Base-by-base conservation (phyloP, 495 filamentous ascomycete genomes). In the Daldinia childiae region DNA sequence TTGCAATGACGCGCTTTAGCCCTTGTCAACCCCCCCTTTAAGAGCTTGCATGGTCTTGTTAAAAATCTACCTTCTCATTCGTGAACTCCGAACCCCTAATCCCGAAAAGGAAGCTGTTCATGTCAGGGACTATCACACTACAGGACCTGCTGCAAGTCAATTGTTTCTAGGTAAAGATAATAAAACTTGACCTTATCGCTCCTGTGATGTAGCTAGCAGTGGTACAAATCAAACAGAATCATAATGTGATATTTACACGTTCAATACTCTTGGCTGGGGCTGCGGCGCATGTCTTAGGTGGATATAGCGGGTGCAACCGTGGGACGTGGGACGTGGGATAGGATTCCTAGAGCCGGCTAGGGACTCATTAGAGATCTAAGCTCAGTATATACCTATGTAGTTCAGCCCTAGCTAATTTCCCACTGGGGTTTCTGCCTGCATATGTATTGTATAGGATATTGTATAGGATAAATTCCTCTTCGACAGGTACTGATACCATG, bases 61-160 rank as follows among this genome's bases (percentile, higher is more conserved):
- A 12, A 50, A 50, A 61, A 43, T 24, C 21, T 29, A 15, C 41
- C 24, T 48, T 70, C 65, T 43, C 38, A 71, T 75, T 75, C 43
- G 67, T 14, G 36, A 41, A 60, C 24, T 27, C 11, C 11, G 24
- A 9, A 26, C 64, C 45, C 58, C 75, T 72, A 75, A 69, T 58
- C 75, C 73, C 12, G 62, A 77, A 69, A 32, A 68, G 75, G 75
- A 73, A 77, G 75, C 66, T 77, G 67, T 66, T 6, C 66, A 75
- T 72, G 69, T 64, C 68, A 74, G 71, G 71, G 57, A 48, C 63
- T 41, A 69, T 70, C 66, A 69, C 66, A 69, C 60, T 69, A 36
- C 71, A 58, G 52, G 58, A 64, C 58, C 66, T 70, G 71, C 66
- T 69, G 71, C 64, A 59, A 66, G 62, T 59, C 63, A 54, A 59